A percentile compares a stretch with the other conserved stretches of the same genome.
phyloP scores from a whole-genome alignment of 2,329 filamentous ascomycete genomes.

The Mollisia scopiformis region DNA sequence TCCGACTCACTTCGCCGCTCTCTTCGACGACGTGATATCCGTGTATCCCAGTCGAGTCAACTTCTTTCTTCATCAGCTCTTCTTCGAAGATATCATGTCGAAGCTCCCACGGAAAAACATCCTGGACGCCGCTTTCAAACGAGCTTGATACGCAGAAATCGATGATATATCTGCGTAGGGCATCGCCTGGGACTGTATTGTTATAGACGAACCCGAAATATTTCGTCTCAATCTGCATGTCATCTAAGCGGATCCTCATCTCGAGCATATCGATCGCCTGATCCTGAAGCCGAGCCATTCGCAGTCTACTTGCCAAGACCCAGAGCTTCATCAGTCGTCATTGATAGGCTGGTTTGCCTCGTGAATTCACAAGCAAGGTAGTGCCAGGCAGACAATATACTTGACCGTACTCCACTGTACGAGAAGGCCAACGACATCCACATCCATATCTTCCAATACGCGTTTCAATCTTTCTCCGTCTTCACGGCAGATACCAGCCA shows the following conservation, averaged over 20 bases:
- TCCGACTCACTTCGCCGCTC: neutral
- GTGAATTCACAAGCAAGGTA: neutral
- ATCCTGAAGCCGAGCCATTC: constrained; percentile 5
- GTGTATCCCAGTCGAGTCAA: no score
- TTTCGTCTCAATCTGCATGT: neutral
- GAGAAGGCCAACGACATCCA: neutral
- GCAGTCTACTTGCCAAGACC: constrained; percentile 1
- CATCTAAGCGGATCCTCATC: neutral
- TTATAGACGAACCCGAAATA: neutral
- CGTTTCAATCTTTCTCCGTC: neutral
- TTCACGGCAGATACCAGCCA: neutral
- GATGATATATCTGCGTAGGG: neutral
- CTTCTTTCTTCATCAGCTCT: neutral
- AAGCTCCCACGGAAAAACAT: neutral
- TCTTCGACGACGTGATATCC: neutral
- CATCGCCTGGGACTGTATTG: neutral
- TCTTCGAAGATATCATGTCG: neutral
- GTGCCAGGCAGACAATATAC: neutral
- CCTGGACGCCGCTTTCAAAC: neutral
- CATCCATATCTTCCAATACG: neutral
- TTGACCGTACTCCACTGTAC: neutral
- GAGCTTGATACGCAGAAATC: neutral
- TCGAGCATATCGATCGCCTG: constrained; percentile 9
- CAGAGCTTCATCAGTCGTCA: constrained; percentile 5
- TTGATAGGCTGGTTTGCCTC: constrained; percentile 1